Conservation (phyloP, 768 basidiomycete genomes). For the Boletus insuetus region DNA sequence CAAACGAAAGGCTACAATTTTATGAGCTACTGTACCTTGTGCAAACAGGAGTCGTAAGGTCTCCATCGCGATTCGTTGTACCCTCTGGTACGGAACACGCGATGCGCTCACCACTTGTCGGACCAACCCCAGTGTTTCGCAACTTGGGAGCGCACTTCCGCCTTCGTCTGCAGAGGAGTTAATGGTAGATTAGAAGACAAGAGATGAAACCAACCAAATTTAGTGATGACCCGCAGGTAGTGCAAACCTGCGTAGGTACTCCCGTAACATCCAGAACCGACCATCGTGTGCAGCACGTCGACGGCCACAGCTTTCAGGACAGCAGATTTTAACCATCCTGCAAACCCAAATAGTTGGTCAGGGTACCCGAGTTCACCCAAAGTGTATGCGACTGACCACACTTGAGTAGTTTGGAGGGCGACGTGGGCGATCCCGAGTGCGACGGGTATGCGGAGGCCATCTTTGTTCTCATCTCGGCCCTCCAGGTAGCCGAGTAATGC, state of each 20-base stretch:
- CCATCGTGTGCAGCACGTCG: conserved; percentile 13
- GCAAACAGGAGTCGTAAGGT: conserved; percentile 11
- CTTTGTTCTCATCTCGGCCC: conserved; percentile 79
- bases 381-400: conserved; percentile 15
- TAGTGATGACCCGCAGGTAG: conserved; percentile 20
- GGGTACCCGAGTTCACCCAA: background rate
- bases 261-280: conserved; percentile 5
- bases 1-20: background rate
- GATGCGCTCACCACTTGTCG: conserved; percentile 15
- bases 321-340: conserved; percentile 17
- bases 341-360: background rate
- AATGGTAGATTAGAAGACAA: background rate
- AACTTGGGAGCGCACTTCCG: background rate
- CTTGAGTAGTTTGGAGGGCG: conserved; percentile 13
- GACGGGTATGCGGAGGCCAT: conserved; percentile 83
- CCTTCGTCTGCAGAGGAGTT: conserved; percentile 3
- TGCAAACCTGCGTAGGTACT: conserved; percentile 19
- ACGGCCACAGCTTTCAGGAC: conserved; percentile 16
- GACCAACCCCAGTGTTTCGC: conserved; percentile 9
- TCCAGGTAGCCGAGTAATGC: conserved; percentile 77
- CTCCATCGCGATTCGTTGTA: conserved; percentile 17
- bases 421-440: conserved; percentile 83
- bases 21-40: conserved; percentile 5
- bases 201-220: conserved; percentile 13
- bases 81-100: conserved; percentile 10